These are phyloP conservation scores for Hamiltosporidium tvaerminnensis DNA, from an alignment of 371 early-diverging fungal species.

Conservation along the genomic window DNA sequence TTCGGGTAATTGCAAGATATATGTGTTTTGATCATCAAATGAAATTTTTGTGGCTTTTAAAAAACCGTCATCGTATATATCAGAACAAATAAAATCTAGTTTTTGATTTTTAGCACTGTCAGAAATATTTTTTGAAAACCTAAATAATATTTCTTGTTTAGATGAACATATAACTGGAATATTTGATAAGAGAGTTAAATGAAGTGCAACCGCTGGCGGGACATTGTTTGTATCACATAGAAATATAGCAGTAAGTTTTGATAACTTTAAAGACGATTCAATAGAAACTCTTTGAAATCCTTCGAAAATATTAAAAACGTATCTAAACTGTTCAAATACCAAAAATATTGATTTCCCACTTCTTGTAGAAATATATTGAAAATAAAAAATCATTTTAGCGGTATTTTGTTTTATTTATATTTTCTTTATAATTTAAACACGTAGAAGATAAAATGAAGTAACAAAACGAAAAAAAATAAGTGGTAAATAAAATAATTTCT, in stretches of 20 bases:
- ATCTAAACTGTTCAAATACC: conserved; percentile 14
- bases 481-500: no score
- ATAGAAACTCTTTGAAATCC: conserved; percentile 47
- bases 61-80: conserved; percentile 11
- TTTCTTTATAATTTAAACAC: not conserved
- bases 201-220: conserved; percentile 22
- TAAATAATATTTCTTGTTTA: no score
- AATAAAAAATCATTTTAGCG: conserved; percentile 1
- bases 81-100: not conserved
- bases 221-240: conserved; percentile 11
- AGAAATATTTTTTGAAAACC: not conserved
- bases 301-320: conserved; percentile 42
- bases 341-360: conserved; percentile 32
- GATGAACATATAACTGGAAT: no score
- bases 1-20: conserved; percentile 15
- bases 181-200: conserved; percentile 15
- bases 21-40: conserved; percentile 7
- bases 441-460: no score
- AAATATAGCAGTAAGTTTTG: conserved; percentile 23
- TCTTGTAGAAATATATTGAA: conserved; percentile 22
- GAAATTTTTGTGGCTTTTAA: conserved; percentile 7
- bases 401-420: not conserved
- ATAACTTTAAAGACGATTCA: conserved; percentile 15
- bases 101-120: not conserved
- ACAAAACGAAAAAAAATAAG: no score